Conservation (phyloP, 805 yeast genomes). For the Cyberlindnera mrakii region DNA sequence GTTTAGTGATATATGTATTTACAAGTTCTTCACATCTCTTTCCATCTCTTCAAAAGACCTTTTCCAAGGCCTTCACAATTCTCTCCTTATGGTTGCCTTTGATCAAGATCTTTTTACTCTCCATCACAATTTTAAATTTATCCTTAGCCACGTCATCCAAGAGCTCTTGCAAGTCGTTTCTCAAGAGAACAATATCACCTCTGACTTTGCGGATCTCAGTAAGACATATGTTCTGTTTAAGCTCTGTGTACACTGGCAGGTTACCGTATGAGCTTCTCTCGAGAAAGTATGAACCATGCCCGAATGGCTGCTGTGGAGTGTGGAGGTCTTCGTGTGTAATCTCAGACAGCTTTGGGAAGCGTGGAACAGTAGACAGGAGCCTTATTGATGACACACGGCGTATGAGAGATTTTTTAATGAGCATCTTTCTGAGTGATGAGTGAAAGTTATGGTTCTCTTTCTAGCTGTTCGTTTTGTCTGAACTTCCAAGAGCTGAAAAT, state of each 20-base stretch:
- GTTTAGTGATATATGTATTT: not conserved
- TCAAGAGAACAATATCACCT: conserved; percentile 63
- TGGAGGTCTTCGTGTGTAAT: conserved; percentile 24
- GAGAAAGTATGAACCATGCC: conserved; percentile 27
- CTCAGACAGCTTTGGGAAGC: conserved; percentile 26
- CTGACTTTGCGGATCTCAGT: conserved; percentile 69
- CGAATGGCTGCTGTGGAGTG: conserved; percentile 19
- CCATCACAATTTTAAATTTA: conserved; percentile 41
- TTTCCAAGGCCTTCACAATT: conserved; percentile 11
- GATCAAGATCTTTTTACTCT: conserved; percentile 40
- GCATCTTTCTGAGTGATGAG: not conserved
- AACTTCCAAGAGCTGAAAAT: too few species aligned
- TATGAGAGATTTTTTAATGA: not conserved
- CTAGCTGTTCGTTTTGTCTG: too few species aligned
- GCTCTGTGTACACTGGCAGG: conserved; percentile 75
- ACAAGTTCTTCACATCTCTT: conserved; percentile 1
- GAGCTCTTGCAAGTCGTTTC: conserved; percentile 53
- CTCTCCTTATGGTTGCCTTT: conserved; percentile 21
- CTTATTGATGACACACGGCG: not conserved
- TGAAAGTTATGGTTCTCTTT: too few species aligned
- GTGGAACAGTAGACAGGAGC: conserved; percentile 2
- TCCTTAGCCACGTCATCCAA: conserved; percentile 43
- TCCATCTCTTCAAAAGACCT: conserved; percentile 9
- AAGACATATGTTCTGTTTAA: conserved; percentile 52
- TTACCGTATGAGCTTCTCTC: conserved; percentile 55